Conservation (phyloP, 1,139 yeast genomes). For the Suhomyces panamericanus region DNA sequence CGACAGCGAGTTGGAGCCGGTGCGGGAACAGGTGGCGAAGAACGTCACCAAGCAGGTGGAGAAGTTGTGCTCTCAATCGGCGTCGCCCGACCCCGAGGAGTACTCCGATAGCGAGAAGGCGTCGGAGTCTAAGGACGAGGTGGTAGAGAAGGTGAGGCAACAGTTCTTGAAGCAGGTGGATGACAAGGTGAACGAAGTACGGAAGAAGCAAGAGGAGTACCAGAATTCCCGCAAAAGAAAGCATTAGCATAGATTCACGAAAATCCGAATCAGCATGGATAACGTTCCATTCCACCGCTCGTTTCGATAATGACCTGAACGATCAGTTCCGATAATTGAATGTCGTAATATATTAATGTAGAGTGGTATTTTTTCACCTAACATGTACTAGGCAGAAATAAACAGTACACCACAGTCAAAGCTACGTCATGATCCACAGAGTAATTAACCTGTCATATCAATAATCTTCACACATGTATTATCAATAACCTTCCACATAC, state of each 20-base stretch:
- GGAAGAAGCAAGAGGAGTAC: constrained; percentile 17
- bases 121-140: constrained; percentile 14
- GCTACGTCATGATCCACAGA: no score
- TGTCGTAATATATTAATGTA: no score
- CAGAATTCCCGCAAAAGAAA: constrained; percentile 10
- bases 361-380: no score
- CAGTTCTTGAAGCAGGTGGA: constrained; percentile 26
- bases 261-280: not conserved
- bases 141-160: constrained; percentile 20
- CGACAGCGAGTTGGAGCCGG: constrained; percentile 21
- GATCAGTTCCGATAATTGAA: no score
- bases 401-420: no score
- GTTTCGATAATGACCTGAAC: not conserved
- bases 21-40: constrained; percentile 24
- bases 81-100: constrained; percentile 13
- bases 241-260: constrained; percentile 9
- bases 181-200: constrained; percentile 20
- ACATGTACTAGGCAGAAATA: no score
- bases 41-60: constrained; percentile 26
- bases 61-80: constrained; percentile 19
- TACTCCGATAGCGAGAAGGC: constrained; percentile 7
- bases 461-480: no score
- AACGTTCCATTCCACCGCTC: not conserved
- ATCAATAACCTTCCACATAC: no score
- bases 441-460: no score